Base-by-base conservation (phyloP, 2,329 filamentous ascomycete genomes). In the Akanthomyces muscarius region DNA sequence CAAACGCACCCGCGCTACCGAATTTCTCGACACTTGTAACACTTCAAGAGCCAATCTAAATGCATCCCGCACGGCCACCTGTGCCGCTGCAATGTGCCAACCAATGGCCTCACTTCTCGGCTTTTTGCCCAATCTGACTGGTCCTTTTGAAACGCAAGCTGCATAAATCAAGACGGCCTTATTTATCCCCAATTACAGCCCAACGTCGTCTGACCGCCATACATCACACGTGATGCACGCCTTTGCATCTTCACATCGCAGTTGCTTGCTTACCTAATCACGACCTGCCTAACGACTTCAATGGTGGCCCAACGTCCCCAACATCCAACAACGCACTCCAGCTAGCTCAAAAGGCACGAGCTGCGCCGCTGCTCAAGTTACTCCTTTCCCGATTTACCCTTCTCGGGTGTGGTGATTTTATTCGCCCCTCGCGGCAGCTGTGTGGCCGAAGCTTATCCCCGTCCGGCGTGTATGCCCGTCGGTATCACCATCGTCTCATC, bases 281-380 rank as follows among this genome's bases (percentile, higher is more conserved):
- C 45, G 36, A 58, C 45, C 61, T 30, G 55, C 61, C 61, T 53
- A 63, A 63, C 45, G 18, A 59, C 53, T 14, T 58, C 61, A 53
- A 47, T 58, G 5, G 61, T 63, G 11, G 61, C 61, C 61, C 61
- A 63, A 63, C 54, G 38, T 57, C 56, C 61, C 61, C 61, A 63
- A 59, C 48, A 53, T 54, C 38, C 45, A 63, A 47, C 61, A 59
- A 53, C 54, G 21, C 44, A 25, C 52, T 28, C 60, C 44, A 48
- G 60, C 44, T 62, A 30, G 38, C 42, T 48, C 51, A 55, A 55
- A 62, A 48, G 52, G 30, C 28, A 16, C 42, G 7, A 33, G 21
- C 60, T 28, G 60, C 60, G 55, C 60, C 41, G 60, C 60, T 48
- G 42, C 25, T 62, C 44, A 21, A 41, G 42, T 23, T 50, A 33